Evolutionary conservation across 148 eudicot species (phyloP), one percentile per base, ranked within the genome.

Genomic region (Limonium bicolor): DNA sequence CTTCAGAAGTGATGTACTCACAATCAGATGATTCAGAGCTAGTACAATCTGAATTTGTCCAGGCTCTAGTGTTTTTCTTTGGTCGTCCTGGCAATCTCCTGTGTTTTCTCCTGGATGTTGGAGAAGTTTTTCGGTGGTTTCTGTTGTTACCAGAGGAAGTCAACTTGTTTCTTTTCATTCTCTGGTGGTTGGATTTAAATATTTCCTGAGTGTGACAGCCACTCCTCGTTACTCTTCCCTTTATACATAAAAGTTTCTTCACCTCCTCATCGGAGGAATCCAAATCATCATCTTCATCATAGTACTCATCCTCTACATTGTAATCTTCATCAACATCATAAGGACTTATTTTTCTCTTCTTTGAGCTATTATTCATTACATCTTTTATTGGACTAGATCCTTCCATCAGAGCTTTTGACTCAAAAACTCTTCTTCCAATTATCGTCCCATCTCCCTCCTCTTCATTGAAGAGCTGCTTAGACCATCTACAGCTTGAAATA

Each of bases 1-100:
- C 99, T 55, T 90, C 99, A n/a, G 99, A 90, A 17, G 76, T 73
- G 31, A 94, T 85, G 63, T 65, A 84, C 25, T 78, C 95, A 27
- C 44, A 69, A 59, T 76, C 88, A 28, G 93, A 81, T 48, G 75
- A 56, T 48, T 63, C 88, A 36, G 95, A 75, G 38, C 67, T 53
- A 39, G 50, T 58, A 50, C 58, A 62, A 69, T 90, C 97, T 5
- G 93, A 72, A 61, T 80, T 95, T 26, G 87, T 73, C 51, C 59
- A 56, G 20, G 25, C 47, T 12, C 50, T 27, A 51, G 54, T 44
- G 51, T 41, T 69, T 60, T 69, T 85, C 71, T 63, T 83, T 15
- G 62, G 46, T 41, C 23, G 54, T 29, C 32, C 45, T 23, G 64
- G 32, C 36, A 36, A 65, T 53, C 60, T 64, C 64, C 61, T 65